Evolutionary conservation across 1,139 yeast genomes (phyloP).

Genomic region (Kodamaea sp.): DNA sequence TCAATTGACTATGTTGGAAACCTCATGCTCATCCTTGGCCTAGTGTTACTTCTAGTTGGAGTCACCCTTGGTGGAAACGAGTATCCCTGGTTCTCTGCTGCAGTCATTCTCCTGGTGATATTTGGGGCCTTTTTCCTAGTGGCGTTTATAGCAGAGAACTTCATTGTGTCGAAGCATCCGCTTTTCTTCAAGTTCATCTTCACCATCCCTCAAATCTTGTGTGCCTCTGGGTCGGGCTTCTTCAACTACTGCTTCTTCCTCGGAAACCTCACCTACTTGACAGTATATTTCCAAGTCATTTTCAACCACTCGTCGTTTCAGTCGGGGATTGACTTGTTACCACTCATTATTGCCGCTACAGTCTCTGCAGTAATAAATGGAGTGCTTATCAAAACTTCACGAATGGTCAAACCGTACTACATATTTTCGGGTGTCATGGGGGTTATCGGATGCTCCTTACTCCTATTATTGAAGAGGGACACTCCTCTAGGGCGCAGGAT

Average conservation of each 20-base stretch:
- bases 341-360: constrained; percentile 20
- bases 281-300: constrained; percentile 26
- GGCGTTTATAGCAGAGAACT: constrained; percentile 18
- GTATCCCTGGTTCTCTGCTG: constrained; percentile 20
- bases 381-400: constrained; percentile 16
- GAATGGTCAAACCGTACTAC: constrained; percentile 18
- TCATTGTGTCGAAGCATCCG: constrained; percentile 16
- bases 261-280: constrained; percentile 19
- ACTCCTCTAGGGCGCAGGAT: constrained; percentile 15
- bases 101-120: constrained; percentile 18
- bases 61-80: constrained; percentile 20
- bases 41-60: constrained; percentile 20
- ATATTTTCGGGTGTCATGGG: constrained; percentile 20
- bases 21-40: constrained; percentile 16
- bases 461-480: constrained; percentile 16
- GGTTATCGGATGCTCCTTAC: constrained; percentile 19
- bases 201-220: constrained; percentile 16
- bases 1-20: constrained; percentile 19
- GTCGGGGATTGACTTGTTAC: constrained; percentile 23
- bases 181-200: constrained; percentile 16
- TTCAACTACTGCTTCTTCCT: constrained; percentile 21
- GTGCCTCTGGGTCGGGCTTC: constrained; percentile 13
- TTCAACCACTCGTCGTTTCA: constrained; percentile 18
- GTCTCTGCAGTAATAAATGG: constrained; percentile 20
- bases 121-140: constrained; percentile 16